A percentile compares a stretch with the other conserved stretches of the same genome.
Conservation (phyloP, 306 rosid species). For the Sicyos edulis region DNA sequence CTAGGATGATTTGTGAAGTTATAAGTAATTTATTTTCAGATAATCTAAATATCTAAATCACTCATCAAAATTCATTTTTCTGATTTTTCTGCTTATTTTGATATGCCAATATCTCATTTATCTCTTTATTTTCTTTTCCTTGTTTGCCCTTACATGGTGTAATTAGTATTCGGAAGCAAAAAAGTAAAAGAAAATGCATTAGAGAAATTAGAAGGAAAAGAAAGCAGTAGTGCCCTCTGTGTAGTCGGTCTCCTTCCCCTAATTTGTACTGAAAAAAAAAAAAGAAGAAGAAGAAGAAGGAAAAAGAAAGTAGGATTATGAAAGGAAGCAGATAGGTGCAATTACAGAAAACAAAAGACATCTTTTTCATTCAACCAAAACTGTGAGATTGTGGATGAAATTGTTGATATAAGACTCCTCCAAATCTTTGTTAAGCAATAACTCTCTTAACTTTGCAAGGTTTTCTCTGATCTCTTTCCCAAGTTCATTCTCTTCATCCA, state of each 20-base stretch:
- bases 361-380: not conserved
- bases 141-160: too few relatives aligned
- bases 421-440: constrained; percentile 32
- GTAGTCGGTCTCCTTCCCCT: too few relatives aligned
- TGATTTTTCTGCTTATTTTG: too few relatives aligned
- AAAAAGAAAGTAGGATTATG: not conserved
- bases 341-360: not conserved
- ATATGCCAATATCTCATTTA: too few relatives aligned
- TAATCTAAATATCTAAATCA: not conserved
- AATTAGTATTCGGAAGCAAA: too few relatives aligned
- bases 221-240: too few relatives aligned
- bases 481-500: constrained; percentile 37
- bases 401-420: constrained; percentile 40
- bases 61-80: too few relatives aligned
- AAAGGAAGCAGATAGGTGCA: not conserved
- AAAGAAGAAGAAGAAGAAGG: not conserved
- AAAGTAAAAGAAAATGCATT: too few relatives aligned
- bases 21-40: not conserved
- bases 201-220: not conserved
- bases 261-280: too few relatives aligned
- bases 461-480: constrained; percentile 37
- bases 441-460: constrained; percentile 42
- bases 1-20: not conserved
- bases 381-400: constrained; percentile 36
- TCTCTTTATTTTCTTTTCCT: too few relatives aligned